Base-by-base conservation (phyloP, 2,329 filamentous ascomycete species). In the Beauveria pseudobassiana region DNA sequence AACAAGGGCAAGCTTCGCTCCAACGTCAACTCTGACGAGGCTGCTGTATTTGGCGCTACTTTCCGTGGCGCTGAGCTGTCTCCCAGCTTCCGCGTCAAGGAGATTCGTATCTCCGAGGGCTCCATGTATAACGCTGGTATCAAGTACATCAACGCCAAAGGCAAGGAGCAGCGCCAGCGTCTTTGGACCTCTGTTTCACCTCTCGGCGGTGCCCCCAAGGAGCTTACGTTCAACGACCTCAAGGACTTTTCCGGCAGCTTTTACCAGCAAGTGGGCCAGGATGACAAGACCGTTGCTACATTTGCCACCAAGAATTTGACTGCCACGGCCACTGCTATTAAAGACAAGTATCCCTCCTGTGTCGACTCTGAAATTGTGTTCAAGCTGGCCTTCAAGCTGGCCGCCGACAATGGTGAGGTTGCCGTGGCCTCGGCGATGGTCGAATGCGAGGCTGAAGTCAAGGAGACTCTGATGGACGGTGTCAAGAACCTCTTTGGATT, bases 401-500 rank as follows among this genome's bases (percentile, higher is more conserved):
- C 82, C 69, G 79, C 82, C 53, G 80, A 89, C 42, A 85, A 91
- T 69, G 93, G 92, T 40, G 86, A 96, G 67, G 91, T 96, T 3
- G 88, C 93, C 64, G 82, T 98, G 57, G 74, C 83, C 61, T 85
- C 85, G 68, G 89, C 89, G n/a, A 82, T 82, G 62, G 87, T 95
- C 6, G 93, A 93, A 73, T 99, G 95, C 70, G 90, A 96, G 72
- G 84, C 88, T 28, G 90, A 96, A 58, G 82, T 81, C 5, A 91
- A 92, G 73, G 90, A 90, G 65, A 87, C 88, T 57, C 84, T 98
- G 54, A 90, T 97, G 53, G 93, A 96, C 70, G 93, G 91, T 49
- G 91, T 98, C 66, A 99, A 99, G 81, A 96, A 93, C 66, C 84
- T 97, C 65, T 96, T 99, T 71, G 95, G 95, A 6, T 93, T 98